Evolutionary conservation across 106 monocot genomes (phyloP), one percentile per base, ranked within the genome.

Genomic region (Dendrobium officinale): DNA sequence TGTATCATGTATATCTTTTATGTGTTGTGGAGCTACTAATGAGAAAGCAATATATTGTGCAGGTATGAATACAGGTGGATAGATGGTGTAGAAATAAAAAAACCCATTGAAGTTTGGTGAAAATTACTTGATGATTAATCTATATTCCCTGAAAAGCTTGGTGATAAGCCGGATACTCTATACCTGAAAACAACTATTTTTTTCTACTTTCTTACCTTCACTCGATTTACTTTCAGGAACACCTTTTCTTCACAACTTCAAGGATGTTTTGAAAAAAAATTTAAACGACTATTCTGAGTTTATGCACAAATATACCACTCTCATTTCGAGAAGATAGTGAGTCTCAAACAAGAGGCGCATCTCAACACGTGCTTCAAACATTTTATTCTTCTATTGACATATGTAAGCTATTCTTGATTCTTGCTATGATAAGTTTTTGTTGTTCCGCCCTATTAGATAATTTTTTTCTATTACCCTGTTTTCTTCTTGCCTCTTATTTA

Each of bases 311-410:
- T 90, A 83, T 98, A 98, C 78, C 95, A 95, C 86, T 95, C 92
- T 1, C 95, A 95, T 77, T 98, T 98, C 73, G 95, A 98, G 88
- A 98, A 95, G 92, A 98, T 98, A 67, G 92, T 98, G 67, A 98
- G 95, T 80, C 92, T 98, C 55, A 92, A 98, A 85, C 94, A 98
- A 84, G 97, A 98, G 85, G 97, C 97, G 9, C 97, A 98, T 88
- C 88, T 98, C 77, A 98, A 98, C 80, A 98, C 97, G 54, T 98
- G 97, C 92, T 98, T 98, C 91, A 98, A 98, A 89, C 97, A 98
- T 86, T 98, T 98, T 82, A 98, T 98, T 88, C 87, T 98, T 26
- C 26, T 26, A 67, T 98, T 98, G 79, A 98, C 97, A 72, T 88
- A 72, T 85, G 97, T 98, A 89, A 91, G 94, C 67, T 10, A 31